Base-by-base conservation (phyloP, 352 stramenopile species). In the Globisporangium camurandrum region DNA sequence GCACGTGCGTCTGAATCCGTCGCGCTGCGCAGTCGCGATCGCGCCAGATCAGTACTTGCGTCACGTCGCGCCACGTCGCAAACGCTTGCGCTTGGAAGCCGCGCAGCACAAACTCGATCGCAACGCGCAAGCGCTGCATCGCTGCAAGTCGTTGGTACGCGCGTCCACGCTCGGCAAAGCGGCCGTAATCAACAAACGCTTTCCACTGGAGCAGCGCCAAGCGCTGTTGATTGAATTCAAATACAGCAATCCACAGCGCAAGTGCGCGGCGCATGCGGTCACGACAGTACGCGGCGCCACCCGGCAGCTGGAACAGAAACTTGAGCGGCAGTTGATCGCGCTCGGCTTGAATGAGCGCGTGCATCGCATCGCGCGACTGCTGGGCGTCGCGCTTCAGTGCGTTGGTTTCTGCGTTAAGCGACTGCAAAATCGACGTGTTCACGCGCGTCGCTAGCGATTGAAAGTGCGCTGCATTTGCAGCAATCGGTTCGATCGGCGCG, bases 131-230 rank as follows among this genome's bases (percentile, higher is more conserved):
- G 0, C 75, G 68, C 50, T 73, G 85, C 45, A 76, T 66, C 37
- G 69, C 65, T 11, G 71, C 77, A 17, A 78, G 46, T 1, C 69
- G 75, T 30, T 86, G 78, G 49, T 91, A 90, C 33, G 66, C 72
- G 6, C 71, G 58, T 3, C 77, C 76, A 14, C 75, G 79, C 20
- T 75, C 61, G 9, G 59, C 54, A 51, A 76, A 90, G 14, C 70
- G 78, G 4, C 46, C 65, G 43, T 75, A 63, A 28, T 88, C 83
- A 2, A 90, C 73, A 7, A 86, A 37, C n/a, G 74, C 80, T 49
- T 90, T 90, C 83, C 80, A 93, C 61, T 93, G 83, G 40, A 86
- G 46, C 6, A 88, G 60, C 20, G 76, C 78, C 51, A 86, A 66
- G 4, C 74, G 72, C n/a, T 67, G 62, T 47, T 90, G 75, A 31